Evolutionary conservation across 768 basidiomycete genomes (phyloP).

Genomic region (Tubosaeta brunneosetosa): DNA sequence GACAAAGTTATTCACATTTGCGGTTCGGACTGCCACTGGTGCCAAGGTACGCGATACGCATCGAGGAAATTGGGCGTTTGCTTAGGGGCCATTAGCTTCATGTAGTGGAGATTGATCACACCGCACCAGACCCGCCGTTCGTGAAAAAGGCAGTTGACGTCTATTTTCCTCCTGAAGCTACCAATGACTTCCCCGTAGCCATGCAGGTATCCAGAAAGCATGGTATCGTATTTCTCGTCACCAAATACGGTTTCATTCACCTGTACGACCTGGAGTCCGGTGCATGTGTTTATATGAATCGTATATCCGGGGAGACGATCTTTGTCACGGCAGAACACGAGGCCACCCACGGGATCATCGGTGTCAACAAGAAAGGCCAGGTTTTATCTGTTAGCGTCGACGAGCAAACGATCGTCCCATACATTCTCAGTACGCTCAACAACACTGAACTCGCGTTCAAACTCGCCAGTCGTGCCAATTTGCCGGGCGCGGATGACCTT

Average conservation of each 20-base stretch:
- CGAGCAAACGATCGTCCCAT: constrained; percentile 93
- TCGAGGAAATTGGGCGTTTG: not conserved
- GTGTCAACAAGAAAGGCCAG: constrained; percentile 99
- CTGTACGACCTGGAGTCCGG: constrained; percentile 97
- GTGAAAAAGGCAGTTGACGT: constrained; percentile 98
- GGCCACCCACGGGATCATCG: constrained; percentile 90
- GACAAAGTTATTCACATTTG: constrained; percentile 92
- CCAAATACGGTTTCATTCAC: constrained; percentile 99
- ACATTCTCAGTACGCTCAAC: constrained; percentile 89
- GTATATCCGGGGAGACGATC: constrained; percentile 98
- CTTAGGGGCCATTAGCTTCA: constrained; percentile 63
- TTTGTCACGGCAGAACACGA: constrained; percentile 98
- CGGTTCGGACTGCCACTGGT: constrained; percentile 93
- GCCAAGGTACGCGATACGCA: constrained; percentile 69
- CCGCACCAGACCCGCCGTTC: constrained; percentile 87
- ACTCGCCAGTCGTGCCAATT: constrained; percentile 90
- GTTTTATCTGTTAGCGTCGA: constrained; percentile 96
- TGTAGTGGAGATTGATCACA: constrained; percentile 96
- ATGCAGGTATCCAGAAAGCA: constrained; percentile 99
- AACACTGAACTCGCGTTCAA: constrained; percentile 98
- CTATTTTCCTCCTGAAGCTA: constrained; percentile 97
- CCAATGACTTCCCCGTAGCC: constrained; percentile 97
- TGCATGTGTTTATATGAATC: constrained; percentile 99
- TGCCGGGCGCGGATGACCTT: constrained; percentile 96
- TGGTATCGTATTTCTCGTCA: constrained; percentile 95